Conservation (phyloP, 768 basidiomycete genomes). For the Dentipellis sp. region DNA sequence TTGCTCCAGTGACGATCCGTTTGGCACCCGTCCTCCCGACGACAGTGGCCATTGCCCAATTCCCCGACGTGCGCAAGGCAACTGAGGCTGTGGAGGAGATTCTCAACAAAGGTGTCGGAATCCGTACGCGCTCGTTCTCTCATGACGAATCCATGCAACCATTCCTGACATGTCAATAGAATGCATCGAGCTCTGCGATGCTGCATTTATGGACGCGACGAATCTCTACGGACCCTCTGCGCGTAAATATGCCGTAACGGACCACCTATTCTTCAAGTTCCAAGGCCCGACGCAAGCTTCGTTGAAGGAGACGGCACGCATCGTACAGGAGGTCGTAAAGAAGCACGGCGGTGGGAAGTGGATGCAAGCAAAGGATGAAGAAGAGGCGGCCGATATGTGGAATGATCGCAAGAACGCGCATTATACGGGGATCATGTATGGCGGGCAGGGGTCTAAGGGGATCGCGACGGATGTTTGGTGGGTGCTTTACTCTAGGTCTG, state of each 20-base stretch:
- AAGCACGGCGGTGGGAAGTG: conserved; percentile 64
- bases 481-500: conserved; percentile 1
- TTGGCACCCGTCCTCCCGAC: conserved; percentile 78
- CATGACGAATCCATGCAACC: background rate
- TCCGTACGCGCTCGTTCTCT: conserved; percentile 40
- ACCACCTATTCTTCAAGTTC: conserved; percentile 83
- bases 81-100: conserved; percentile 69
- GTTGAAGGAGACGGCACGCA: conserved; percentile 49
- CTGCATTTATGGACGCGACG: conserved; percentile 53
- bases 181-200: conserved; percentile 80
- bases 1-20: conserved; percentile 56
- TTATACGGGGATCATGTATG: conserved; percentile 43
- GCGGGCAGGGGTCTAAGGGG: conserved; percentile 41
- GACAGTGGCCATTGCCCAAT: conserved; percentile 74
- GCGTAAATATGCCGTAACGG: conserved; percentile 21
- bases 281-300: conserved; percentile 57
- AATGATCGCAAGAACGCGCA: conserved; percentile 60
- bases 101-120: conserved; percentile 60
- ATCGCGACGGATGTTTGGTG: conserved; percentile 78
- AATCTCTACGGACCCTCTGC: conserved; percentile 43
- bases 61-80: conserved; percentile 66
- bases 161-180: conserved; percentile 30
- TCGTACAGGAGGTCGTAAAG: conserved; percentile 48
- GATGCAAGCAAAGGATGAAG: conserved; percentile 48
- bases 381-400: conserved; percentile 72